These are phyloP conservation scores for Mycena latifolia DNA, from an alignment of 768 basidiomycete genomes.

Conservation along the genomic window DNA sequence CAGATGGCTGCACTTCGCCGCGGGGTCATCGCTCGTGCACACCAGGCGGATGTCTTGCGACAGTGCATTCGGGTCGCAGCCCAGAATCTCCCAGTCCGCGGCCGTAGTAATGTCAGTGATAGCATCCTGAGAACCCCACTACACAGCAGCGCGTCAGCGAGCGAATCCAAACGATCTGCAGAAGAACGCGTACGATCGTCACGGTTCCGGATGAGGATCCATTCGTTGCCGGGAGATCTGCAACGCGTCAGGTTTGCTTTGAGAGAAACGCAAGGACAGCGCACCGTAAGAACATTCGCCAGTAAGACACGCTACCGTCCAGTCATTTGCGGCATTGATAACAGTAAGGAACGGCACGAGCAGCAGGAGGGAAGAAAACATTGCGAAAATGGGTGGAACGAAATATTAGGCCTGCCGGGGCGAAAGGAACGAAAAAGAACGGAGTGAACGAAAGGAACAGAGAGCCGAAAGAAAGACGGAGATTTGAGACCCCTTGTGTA, in stretches of 20 bases:
- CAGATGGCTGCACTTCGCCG: conserved; percentile 37
- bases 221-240: conserved; percentile 17
- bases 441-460: too few species aligned
- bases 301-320: conserved; percentile 15
- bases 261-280: not conserved
- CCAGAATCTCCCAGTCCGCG: conserved; percentile 55
- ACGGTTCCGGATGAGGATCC: conserved; percentile 44
- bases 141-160: not conserved
- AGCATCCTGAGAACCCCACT: conserved; percentile 41
- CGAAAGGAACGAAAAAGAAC: conserved; percentile 1
- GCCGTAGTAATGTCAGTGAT: conserved; percentile 55
- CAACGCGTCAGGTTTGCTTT: not conserved
- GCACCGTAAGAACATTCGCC: conserved; percentile 38
- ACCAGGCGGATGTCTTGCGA: conserved; percentile 35
- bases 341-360: conserved; percentile 17
- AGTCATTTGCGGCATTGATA: conserved; percentile 28
- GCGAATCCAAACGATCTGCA: too few species aligned
- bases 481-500: too few species aligned
- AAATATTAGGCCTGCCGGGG: conserved; percentile 21
- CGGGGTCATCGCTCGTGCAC: conserved; percentile 23
- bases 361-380: conserved; percentile 21
- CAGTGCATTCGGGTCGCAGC: conserved; percentile 43
- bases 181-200: conserved; percentile 29
- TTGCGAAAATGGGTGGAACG: conserved; percentile 2
- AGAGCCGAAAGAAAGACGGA: too few species aligned